Evolutionary conservation across 495 filamentous ascomycete genomes (phyloP).

Genomic region (Xylaria nigripes): DNA sequence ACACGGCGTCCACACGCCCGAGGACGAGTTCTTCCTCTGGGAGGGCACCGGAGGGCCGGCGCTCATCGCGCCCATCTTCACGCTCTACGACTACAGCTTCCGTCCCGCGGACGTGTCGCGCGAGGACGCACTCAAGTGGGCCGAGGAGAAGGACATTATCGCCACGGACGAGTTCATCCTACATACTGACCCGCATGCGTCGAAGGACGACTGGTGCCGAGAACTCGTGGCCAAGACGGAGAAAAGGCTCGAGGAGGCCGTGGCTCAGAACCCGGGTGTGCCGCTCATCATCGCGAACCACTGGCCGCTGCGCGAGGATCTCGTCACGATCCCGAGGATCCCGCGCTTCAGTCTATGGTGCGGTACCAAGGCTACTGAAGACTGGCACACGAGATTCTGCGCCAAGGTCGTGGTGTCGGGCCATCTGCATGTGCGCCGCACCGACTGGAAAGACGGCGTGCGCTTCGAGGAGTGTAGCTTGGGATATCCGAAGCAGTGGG

Average conservation of each 20-base stretch:
- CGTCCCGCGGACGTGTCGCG: slow-evolving; percentile 21
- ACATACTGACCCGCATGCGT: slow-evolving; percentile 23
- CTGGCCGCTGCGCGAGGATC: slow-evolving; percentile 30
- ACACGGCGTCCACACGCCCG: slow-evolving; percentile 27
- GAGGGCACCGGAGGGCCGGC: slow-evolving; percentile 20
- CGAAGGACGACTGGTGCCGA: slow-evolving; percentile 25
- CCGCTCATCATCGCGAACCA: slow-evolving; percentile 25
- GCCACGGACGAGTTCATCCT: slow-evolving; percentile 30
- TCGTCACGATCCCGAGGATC: slow-evolving; percentile 25
- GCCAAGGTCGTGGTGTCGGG: slow-evolving; percentile 28
- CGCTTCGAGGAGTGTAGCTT: slow-evolving; percentile 29
- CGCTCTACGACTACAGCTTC: slow-evolving; percentile 33
- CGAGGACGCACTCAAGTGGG: slow-evolving; percentile 24
- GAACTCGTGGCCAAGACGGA: slow-evolving; percentile 17
- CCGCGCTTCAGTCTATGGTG: slow-evolving; percentile 31
- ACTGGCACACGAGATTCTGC: slow-evolving; percentile 26
- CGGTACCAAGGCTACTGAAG: slow-evolving; percentile 26
- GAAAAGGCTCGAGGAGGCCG: slow-evolving; percentile 12
- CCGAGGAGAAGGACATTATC: slow-evolving; percentile 24
- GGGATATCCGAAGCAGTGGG: slow-evolving; percentile 29
- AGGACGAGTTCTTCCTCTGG: slow-evolving; percentile 28
- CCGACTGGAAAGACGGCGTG: slow-evolving; percentile 28
- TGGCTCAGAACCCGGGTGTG: slow-evolving; percentile 4
- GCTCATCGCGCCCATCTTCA: slow-evolving; percentile 25
- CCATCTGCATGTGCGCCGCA: slow-evolving; percentile 27